Evolutionary conservation across 495 filamentous ascomycete species (phyloP).

Genomic region (Hypoxylon intermedium): DNA sequence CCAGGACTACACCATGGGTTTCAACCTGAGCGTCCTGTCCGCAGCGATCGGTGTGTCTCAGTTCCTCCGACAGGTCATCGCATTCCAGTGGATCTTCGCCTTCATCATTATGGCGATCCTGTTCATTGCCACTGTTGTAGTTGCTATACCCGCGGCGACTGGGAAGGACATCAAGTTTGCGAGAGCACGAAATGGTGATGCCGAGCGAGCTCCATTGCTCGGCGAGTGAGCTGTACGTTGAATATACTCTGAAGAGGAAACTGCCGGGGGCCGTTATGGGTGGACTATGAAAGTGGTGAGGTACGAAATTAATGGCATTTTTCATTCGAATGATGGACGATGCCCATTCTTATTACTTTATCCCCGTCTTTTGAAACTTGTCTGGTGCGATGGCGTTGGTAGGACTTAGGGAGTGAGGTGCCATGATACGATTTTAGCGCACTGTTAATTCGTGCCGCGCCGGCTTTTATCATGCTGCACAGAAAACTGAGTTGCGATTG

Average conservation of each 20-base stretch:
- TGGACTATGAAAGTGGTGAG: neutral
- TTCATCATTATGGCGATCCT: slow-evolving; percentile 81
- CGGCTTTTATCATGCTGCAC: neutral
- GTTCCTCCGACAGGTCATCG: slow-evolving; percentile 70
- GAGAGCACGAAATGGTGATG: slow-evolving; percentile 45
- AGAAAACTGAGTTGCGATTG: neutral
- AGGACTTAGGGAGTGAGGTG: slow-evolving; percentile 4
- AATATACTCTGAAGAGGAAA: neutral
- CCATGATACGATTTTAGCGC: neutral
- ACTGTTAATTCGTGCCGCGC: neutral
- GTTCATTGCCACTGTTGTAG: slow-evolving; percentile 66
- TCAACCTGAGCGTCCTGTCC: slow-evolving; percentile 73
- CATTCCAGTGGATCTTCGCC: slow-evolving; percentile 91
- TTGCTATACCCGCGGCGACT: slow-evolving; percentile 69
- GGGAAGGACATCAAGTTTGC: slow-evolving; percentile 55
- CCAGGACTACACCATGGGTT: slow-evolving; percentile 82
- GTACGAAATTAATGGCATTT: neutral
- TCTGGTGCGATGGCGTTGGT: slow-evolving; percentile 13
- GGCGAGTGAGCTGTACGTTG: slow-evolving; percentile 34
- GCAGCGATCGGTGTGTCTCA: slow-evolving; percentile 80
- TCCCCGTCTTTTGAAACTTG: neutral
- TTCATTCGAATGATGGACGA: slow-evolving; percentile 5
- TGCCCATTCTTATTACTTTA: slow-evolving; percentile 5
- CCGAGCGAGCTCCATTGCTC: slow-evolving; percentile 61
- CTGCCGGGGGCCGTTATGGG: neutral